Percentiles rank a stretch among this genome's conserved stretches.
These are phyloP conservation scores for Ogataea ganodermae DNA, from an alignment of 805 yeast genomes.

Conservation along the genomic window DNA sequence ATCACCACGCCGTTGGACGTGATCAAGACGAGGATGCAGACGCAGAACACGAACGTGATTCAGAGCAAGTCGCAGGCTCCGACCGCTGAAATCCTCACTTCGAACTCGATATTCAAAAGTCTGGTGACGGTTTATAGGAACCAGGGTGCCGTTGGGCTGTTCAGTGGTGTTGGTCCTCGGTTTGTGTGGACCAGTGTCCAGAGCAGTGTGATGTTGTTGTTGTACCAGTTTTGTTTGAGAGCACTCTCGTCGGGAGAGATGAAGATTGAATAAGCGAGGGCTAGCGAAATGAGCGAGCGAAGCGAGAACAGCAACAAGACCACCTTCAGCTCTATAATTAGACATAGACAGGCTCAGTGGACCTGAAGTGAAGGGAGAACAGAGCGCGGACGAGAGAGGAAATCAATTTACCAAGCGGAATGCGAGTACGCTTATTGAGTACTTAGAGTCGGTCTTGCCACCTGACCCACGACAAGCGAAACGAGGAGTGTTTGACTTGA, in stretches of 20 bases:
- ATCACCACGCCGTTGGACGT: conserved; percentile 92
- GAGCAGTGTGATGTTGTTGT: conserved; percentile 87
- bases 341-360: too few species aligned
- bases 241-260: conserved; percentile 38
- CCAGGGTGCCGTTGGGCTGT: conserved; percentile 80
- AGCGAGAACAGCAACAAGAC: background rate
- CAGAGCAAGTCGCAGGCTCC: conserved; percentile 8
- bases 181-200: conserved; percentile 96
- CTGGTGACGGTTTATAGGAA: conserved; percentile 56
- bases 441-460: too few species aligned
- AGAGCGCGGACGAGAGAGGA: too few species aligned
- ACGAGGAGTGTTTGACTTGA: too few species aligned
- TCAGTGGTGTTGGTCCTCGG: conserved; percentile 96
- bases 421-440: too few species aligned
- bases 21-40: conserved; percentile 89
- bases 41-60: conserved; percentile 51
- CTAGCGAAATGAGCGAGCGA: background rate
- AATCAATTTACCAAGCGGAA: too few species aligned
- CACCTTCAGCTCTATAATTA: too few species aligned
- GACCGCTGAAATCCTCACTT: conserved; percentile 26
- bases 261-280: conserved; percentile 11
- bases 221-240: conserved; percentile 78
- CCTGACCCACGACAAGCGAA: too few species aligned
- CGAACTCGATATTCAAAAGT: conserved; percentile 53
- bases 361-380: too few species aligned